Evolutionary conservation across 176 grass and related monocot genomes (phyloP), one percentile per base, ranked within the genome.

Genomic region (Bonia amplexicaulis): DNA sequence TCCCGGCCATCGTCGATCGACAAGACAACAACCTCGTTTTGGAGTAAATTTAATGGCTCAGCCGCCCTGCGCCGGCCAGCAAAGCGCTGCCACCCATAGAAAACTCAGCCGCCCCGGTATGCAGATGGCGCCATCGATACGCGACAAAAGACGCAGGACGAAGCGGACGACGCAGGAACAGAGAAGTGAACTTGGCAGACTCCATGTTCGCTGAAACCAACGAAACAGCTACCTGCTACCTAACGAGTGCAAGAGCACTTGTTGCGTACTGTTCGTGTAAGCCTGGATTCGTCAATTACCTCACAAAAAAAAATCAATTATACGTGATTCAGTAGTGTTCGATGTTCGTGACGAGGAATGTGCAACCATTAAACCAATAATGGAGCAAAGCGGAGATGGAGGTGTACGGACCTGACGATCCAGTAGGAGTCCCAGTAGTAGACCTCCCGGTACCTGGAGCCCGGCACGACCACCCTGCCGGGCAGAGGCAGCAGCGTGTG

Each of bases 391-490:
- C 31, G 73, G 46, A 31, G 1, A 16, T 26, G 45, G 19, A 47
- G 9, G 13, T 10, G 69, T 12, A 80, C 81, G 77, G 37, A 99
- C 96, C 96, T 99, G 69, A 96, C 47, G 74, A 85, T 42, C 96
- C 96, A 99, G 71, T 96, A 99, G 67, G 96, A 94, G 55, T 99
- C 93, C 93, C 96, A 99, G 79, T 99, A 99, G 88, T 99, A 99
- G 82, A 99, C 91, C 86, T 99, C 96, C 51, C 88, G 80, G 71
- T 96, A 99, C 82, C 96, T 79, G 42, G 96, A 86, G 0, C 96
- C 96, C 8, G 96, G 96, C 51, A 96, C 74, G 60, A 99, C 85
- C 60, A 82, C 88, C 46, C 74, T 42, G 13, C 71, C 66, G 3
- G 90, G 91, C n/a, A 99, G 83, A 71, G 93, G 87, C 67, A 99